Percentiles rank a stretch among this genome's conserved stretches.
Evolutionary conservation across 306 rosid species (phyloP).

Genomic region (Ammopiptanthus mongolicus): DNA sequence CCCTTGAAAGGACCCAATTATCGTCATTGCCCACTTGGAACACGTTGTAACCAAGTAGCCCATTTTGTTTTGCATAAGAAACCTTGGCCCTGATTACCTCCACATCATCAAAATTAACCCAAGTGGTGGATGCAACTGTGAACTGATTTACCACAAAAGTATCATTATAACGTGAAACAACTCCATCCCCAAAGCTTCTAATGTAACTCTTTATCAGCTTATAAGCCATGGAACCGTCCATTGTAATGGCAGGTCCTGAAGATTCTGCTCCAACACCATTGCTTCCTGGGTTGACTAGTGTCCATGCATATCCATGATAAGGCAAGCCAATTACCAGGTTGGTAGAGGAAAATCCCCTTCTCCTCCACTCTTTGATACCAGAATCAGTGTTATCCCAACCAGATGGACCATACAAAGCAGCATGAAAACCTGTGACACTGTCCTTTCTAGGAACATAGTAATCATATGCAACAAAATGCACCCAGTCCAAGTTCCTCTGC

Average conservation of each 20-base stretch:
- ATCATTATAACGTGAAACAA: conserved; percentile 24
- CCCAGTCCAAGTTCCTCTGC: conserved; percentile 40
- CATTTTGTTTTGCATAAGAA: conserved; percentile 46
- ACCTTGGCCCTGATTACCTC: conserved; percentile 39
- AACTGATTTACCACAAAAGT: conserved; percentile 38
- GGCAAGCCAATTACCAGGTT: conserved; percentile 46
- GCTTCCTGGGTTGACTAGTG: conserved; percentile 21
- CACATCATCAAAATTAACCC: conserved; percentile 54
- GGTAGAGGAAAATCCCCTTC: conserved; percentile 26
- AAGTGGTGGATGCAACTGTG: conserved; percentile 28
- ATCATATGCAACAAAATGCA: conserved; percentile 29
- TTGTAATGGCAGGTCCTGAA: conserved; percentile 33
- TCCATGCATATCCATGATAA: conserved; percentile 52
- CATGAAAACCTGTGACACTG: conserved; percentile 31
- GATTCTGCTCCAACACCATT: conserved; percentile 29
- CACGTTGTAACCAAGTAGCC: conserved; percentile 45
- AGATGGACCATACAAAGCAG: conserved; percentile 42
- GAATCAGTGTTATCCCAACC: conserved; percentile 27
- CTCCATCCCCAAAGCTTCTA: conserved; percentile 30
- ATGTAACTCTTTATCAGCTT: conserved; percentile 30
- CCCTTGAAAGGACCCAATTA: conserved; percentile 47
- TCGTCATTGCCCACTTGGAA: conserved; percentile 48
- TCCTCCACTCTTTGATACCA: conserved; percentile 44
- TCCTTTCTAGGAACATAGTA: conserved; percentile 25
- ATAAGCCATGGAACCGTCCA: conserved; percentile 32